Evolutionary conservation across 768 basidiomycete species (phyloP).

Genomic region (Mycena albidolilacea): DNA sequence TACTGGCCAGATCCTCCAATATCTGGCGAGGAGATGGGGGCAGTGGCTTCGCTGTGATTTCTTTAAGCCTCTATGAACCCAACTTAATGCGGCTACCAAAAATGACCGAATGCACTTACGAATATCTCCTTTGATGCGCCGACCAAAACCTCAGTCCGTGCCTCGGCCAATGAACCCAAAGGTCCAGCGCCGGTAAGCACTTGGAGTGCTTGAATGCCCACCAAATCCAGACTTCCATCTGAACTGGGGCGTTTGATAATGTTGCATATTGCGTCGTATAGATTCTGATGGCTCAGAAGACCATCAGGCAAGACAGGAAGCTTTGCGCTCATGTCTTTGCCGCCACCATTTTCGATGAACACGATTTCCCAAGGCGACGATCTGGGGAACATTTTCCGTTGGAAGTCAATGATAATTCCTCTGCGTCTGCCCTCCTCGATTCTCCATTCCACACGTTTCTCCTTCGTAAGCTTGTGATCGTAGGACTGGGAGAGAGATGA

Average conservation of each 20-base stretch:
- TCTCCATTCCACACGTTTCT: constrained; percentile 8
- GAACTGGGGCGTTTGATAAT: background rate
- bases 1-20: background rate
- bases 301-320: background rate
- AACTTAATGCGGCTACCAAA: background rate
- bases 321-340: background rate
- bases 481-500: constrained; percentile 10
- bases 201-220: background rate
- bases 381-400: constrained; percentile 15
- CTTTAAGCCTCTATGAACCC: background rate
- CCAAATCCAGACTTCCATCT: background rate
- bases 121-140: background rate
- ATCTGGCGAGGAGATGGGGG: background rate
- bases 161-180: background rate
- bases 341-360: constrained; percentile 18
- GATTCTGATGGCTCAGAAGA: background rate
- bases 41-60: background rate
- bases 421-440: constrained; percentile 19
- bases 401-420: constrained; percentile 18
- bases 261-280: background rate
- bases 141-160: background rate
- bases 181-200: background rate
- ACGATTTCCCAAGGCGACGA: background rate
- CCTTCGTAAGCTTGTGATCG: background rate
- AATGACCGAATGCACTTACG: background rate